These are phyloP conservation scores for Termitomyces sp. DNA, from an alignment of 768 basidiomycete genomes.

Conservation along the genomic window DNA sequence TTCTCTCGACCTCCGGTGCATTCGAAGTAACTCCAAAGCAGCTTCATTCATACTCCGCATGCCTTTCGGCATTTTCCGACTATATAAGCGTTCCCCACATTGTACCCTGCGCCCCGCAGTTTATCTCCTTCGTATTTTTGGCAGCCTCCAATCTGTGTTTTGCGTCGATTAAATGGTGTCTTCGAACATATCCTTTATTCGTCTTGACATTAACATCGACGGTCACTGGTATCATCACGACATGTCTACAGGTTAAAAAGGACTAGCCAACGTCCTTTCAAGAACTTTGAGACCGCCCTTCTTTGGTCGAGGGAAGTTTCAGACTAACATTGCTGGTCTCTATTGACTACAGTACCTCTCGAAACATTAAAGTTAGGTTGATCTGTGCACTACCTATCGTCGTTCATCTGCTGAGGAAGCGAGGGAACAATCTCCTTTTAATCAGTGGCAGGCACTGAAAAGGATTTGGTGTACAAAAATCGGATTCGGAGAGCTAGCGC, in stretches of 20 bases:
- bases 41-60: slow-evolving; percentile 12
- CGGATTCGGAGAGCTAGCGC: neutral
- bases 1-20: slow-evolving; percentile 25
- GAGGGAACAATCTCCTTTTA: neutral
- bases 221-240: neutral
- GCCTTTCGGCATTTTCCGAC: slow-evolving; percentile 8
- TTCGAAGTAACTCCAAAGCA: slow-evolving; percentile 17
- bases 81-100: neutral
- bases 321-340: neutral
- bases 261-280: no score
- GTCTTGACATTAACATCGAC: neutral
- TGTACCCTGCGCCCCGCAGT: neutral
- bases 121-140: neutral
- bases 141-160: no score
- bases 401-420: neutral
- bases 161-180: neutral
- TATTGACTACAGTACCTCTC: no score
- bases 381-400: neutral
- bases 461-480: neutral
- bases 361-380: neutral
- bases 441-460: neutral
- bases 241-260: neutral
- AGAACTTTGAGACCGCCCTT: neutral
- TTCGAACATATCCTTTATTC: no score
- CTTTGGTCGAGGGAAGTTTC: neutral